Percentiles rank a stretch among this genome's conserved stretches.
These are phyloP conservation scores for Carex arenaria DNA, from an alignment of 202 grass and related monocot species.

Conservation along the genomic window DNA sequence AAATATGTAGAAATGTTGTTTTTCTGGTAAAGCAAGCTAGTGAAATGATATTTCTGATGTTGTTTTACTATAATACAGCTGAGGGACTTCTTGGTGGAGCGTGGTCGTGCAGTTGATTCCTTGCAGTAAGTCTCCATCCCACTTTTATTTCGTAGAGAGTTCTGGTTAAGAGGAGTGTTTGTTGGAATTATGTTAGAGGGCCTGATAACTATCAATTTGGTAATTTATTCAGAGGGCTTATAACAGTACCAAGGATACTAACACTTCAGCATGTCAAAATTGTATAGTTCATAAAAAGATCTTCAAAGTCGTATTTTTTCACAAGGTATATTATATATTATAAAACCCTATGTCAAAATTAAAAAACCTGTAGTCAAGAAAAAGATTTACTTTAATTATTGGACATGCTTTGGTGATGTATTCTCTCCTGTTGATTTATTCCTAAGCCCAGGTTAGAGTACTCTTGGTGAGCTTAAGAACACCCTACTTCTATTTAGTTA, in stretches of 20 bases:
- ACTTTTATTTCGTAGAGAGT: neutral
- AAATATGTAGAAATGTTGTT: neutral
- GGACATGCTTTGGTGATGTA: neutral
- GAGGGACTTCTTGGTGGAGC: conserved; percentile 80
- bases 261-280: neutral
- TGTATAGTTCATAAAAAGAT: neutral
- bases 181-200: neutral
- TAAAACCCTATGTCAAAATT: neutral
- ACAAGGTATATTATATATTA: neutral
- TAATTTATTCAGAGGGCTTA: neutral
- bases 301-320: neutral
- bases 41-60: neutral
- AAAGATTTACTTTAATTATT: neutral
- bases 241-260: neutral
- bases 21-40: neutral
- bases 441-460: neutral
- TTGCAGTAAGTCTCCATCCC: conserved; percentile 66
- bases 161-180: neutral
- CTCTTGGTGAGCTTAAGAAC: no score
- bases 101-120: conserved; percentile 61
- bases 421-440: neutral
- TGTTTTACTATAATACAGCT: conserved; percentile 39
- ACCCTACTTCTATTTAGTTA: neutral
- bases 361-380: neutral
- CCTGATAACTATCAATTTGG: neutral